These are phyloP conservation scores for Lolium perenne DNA, from an alignment of 176 grass and related monocot species.

Conservation along the genomic window DNA sequence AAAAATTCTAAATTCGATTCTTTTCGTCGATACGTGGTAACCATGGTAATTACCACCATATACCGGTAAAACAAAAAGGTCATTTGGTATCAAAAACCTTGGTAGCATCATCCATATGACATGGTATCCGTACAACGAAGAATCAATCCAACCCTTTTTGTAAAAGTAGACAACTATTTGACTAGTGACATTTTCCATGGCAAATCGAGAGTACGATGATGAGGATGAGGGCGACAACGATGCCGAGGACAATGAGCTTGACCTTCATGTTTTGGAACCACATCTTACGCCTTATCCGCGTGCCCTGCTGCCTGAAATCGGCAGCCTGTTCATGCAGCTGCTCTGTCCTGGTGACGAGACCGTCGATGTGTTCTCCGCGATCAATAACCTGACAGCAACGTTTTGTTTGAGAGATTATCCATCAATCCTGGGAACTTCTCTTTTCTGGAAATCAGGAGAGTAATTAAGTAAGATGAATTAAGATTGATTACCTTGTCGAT, in stretches of 20 bases:
- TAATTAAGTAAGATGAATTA: not conserved
- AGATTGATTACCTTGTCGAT: slow-evolving; percentile 66
- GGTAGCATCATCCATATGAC: too few species aligned
- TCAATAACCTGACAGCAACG: slow-evolving; percentile 51
- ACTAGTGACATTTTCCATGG: slow-evolving; percentile 44
- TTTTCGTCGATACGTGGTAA: too few species aligned
- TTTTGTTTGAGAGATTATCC: not conserved
- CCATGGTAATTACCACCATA: too few species aligned
- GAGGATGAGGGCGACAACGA: slow-evolving; percentile 72
- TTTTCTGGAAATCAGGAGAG: not conserved
- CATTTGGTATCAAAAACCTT: too few species aligned
- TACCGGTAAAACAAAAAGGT: too few species aligned
- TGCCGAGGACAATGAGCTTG: slow-evolving; percentile 68
- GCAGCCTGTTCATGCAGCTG: slow-evolving; percentile 64
- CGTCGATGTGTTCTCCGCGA: slow-evolving; percentile 61
- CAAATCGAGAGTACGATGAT: slow-evolving; percentile 77
- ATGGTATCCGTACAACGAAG: too few species aligned
- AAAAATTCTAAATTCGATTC: too few species aligned
- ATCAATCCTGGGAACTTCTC: not conserved
- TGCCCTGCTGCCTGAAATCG: slow-evolving; percentile 71
- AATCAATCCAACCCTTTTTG: too few species aligned
- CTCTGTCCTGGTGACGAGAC: slow-evolving; percentile 72
- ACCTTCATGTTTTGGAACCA: slow-evolving; percentile 97
- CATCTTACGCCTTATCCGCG: slow-evolving; percentile 69
- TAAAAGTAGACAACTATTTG: not conserved